phyloP scores from a whole-genome alignment of 208 protist genomes.

The Leishmania tarentolae region DNA sequence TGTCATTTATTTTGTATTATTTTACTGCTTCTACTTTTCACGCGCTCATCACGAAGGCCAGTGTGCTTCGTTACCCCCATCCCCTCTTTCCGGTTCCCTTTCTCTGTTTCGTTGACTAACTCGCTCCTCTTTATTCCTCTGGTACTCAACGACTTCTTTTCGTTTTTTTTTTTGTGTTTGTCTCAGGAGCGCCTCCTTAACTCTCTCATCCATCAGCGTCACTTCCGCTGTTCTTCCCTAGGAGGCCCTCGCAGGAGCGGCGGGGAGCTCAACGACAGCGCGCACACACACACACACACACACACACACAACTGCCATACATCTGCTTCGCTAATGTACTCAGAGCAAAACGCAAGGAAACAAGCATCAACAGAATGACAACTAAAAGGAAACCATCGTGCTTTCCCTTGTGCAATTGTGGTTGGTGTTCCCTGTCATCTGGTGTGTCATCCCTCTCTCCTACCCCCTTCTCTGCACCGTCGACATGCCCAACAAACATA shows the following conservation, averaged over 20 bases:
- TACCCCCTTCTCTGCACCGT: constrained; percentile 17
- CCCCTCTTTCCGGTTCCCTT: not conserved
- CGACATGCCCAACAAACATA: constrained; percentile 27
- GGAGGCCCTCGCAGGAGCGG: no score
- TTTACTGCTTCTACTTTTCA: no score
- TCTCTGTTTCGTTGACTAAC: not conserved
- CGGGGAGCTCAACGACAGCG: no score
- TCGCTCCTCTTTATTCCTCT: not conserved
- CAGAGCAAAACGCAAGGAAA: not conserved
- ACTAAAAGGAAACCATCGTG: not conserved
- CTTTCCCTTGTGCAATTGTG: not conserved
- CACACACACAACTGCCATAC: not conserved
- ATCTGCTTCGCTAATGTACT: not conserved
- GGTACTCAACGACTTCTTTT: not conserved
- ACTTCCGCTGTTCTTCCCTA: not conserved
- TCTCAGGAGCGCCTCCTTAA: not conserved
- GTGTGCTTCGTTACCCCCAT: no score
- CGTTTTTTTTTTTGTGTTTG: not conserved
- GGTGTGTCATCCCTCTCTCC: not conserved
- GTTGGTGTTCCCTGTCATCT: not conserved
- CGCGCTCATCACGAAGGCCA: no score
- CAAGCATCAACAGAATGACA: not conserved
- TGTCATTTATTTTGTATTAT: not conserved
- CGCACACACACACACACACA: not conserved
- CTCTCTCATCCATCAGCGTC: not conserved